Percentiles rank a stretch among this genome's conserved stretches.
Conservation (phyloP, 2,329 filamentous ascomycete genomes). For the Thielaviopsis euricoi region DNA sequence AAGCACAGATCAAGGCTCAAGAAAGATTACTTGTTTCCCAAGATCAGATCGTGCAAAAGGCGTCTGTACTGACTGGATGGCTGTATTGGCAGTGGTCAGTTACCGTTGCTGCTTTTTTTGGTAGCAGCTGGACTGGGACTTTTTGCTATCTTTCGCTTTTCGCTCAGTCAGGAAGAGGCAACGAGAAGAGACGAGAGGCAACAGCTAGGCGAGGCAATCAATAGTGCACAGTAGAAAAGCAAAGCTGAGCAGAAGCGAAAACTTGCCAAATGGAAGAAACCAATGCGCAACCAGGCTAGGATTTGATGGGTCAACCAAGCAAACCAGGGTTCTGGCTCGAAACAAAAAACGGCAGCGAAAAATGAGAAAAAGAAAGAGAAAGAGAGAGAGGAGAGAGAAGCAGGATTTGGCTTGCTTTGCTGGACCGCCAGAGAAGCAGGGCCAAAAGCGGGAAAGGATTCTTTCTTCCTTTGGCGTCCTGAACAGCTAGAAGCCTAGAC, state of each 20-base stretch:
- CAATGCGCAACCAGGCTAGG: neutral
- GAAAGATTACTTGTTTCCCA: neutral
- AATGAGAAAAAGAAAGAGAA: neutral
- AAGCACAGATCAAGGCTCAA: constrained; percentile 7
- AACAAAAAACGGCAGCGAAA: neutral
- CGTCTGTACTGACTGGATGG: neutral
- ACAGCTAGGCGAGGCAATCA: neutral
- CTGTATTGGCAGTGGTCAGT: too few species aligned
- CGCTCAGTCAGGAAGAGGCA: neutral
- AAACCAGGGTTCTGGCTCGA: neutral
- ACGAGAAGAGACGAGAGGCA: neutral
- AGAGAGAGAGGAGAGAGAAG: too few species aligned
- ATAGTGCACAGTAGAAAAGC: too few species aligned
- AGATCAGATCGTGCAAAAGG: neutral
- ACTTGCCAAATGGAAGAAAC: neutral
- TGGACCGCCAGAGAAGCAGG: neutral
- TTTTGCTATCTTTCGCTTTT: neutral
- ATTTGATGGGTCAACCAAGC: neutral
- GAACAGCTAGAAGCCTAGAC: too few species aligned
- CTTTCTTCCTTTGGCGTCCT: neutral
- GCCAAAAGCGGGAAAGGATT: neutral
- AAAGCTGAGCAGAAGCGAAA: neutral
- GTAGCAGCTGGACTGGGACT: neutral
- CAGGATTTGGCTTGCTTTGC: neutral
- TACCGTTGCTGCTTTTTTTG: neutral